Conservation (phyloP, 306 rosid genomes). For the Myrica gale region DNA sequence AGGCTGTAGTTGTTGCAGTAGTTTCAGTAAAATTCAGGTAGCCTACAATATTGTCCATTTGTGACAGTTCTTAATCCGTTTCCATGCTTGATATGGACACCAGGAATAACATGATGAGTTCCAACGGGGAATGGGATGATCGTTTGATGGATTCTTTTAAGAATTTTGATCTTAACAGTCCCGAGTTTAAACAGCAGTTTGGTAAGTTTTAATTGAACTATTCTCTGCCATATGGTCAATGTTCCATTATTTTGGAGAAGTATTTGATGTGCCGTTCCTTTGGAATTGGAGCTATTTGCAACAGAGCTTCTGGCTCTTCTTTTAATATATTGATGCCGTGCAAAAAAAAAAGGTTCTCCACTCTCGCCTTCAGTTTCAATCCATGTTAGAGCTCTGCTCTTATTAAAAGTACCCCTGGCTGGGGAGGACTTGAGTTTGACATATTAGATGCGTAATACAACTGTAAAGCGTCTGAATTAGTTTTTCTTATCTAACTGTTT, state of each 20-base stretch:
- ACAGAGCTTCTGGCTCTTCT: background rate
- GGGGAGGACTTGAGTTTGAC: background rate
- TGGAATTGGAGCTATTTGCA: background rate
- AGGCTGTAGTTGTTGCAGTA: slow-evolving; percentile 24
- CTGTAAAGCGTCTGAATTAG: no score
- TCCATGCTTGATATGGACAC: slow-evolving; percentile 18
- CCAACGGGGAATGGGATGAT: slow-evolving; percentile 78
- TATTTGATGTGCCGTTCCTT: background rate
- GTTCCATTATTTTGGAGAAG: slow-evolving; percentile 1
- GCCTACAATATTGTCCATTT: slow-evolving; percentile 12
- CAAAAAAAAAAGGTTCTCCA: background rate
- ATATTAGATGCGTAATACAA: no score
- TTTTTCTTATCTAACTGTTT: no score
- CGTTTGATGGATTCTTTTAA: slow-evolving; percentile 89
- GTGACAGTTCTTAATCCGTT: slow-evolving; percentile 8
- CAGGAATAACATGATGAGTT: slow-evolving; percentile 93
- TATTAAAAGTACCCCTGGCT: background rate
- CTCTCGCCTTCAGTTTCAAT: background rate
- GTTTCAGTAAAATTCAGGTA: slow-evolving; percentile 2
- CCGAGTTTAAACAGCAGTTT: slow-evolving; percentile 94
- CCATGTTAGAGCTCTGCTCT: background rate
- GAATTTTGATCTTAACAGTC: slow-evolving; percentile 90
- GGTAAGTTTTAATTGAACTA: slow-evolving; percentile 48
- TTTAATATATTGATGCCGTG: no score
- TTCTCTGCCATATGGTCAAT: background rate